phyloP scores from a whole-genome alignment of 2,329 filamentous ascomycete species.

The Grosmannia clavigera region DNA sequence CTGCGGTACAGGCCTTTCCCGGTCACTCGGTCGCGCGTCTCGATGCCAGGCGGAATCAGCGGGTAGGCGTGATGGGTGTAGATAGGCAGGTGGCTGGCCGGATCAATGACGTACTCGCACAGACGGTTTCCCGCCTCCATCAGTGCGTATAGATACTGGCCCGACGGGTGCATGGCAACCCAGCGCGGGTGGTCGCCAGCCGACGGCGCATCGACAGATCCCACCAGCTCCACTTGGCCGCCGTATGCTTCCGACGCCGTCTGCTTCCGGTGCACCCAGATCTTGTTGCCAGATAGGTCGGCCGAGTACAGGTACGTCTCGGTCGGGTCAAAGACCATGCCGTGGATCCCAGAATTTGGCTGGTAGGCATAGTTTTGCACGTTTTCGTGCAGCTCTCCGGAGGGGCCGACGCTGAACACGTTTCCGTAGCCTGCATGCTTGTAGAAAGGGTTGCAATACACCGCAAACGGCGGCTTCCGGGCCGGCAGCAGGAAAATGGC shows the following conservation, averaged over 20 bases:
- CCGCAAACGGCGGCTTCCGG: constrained; percentile 61
- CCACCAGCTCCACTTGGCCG: constrained; percentile 56
- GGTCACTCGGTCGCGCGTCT: constrained; percentile 26
- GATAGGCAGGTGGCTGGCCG: constrained; percentile 57
- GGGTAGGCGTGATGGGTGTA: constrained; percentile 69
- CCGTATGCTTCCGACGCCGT: constrained; percentile 26
- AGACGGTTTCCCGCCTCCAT: constrained; percentile 85
- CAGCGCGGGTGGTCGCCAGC: constrained; percentile 70
- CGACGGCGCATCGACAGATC: constrained; percentile 58
- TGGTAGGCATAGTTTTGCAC: constrained; percentile 65
- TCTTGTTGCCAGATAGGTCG: constrained; percentile 63
- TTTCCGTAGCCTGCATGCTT: constrained; percentile 72
- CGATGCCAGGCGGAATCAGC: constrained; percentile 63
- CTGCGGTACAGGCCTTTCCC: constrained; percentile 58
- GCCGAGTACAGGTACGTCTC: constrained; percentile 70
- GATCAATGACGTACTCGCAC: constrained; percentile 71
- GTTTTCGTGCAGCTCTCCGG: constrained; percentile 48
- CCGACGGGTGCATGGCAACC: constrained; percentile 72
- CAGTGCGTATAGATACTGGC: constrained; percentile 69
- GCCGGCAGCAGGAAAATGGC: constrained; percentile 83
- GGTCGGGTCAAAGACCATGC: constrained; percentile 66
- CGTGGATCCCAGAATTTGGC: constrained; percentile 60
- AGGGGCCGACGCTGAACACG: constrained; percentile 50
- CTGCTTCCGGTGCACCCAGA: constrained; percentile 72
- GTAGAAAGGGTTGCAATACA: constrained; percentile 89